phyloP scores from a whole-genome alignment of 805 yeast species.

The Pichia sporocuriosa region DNA sequence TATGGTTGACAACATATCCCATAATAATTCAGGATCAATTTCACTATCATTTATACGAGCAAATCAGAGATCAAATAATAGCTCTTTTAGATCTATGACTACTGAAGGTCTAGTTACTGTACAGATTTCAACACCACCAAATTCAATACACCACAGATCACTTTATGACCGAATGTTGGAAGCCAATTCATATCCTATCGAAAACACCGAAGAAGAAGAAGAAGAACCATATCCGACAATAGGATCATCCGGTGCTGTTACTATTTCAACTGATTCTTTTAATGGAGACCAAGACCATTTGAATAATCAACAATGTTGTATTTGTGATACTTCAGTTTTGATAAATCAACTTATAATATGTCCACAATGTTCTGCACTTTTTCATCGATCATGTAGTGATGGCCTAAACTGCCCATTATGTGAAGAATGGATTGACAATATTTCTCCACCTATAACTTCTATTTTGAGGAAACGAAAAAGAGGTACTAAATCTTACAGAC shows the following conservation, averaged over 20 bases:
- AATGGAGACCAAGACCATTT: slow-evolving; percentile 16
- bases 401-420: slow-evolving; percentile 32
- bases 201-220: slow-evolving; percentile 1
- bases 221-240: not conserved
- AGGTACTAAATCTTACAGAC: slow-evolving; percentile 8
- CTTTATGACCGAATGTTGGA: slow-evolving; percentile 1
- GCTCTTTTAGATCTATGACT: not conserved
- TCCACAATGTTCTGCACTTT: slow-evolving; percentile 28
- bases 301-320: slow-evolving; percentile 24
- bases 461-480: slow-evolving; percentile 4
- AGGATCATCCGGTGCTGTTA: not conserved
- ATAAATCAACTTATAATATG: slow-evolving; percentile 25
- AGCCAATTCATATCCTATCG: slow-evolving; percentile 3
- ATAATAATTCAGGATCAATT: too few species aligned
- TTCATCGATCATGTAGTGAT: slow-evolving; percentile 26
- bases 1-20: slow-evolving; percentile 3
- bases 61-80: slow-evolving; percentile 4
- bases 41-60: too few species aligned
- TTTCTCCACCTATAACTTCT: slow-evolving; percentile 10
- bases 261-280: not conserved
- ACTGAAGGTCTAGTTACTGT: slow-evolving; percentile 2
- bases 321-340: slow-evolving; percentile 25
- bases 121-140: not conserved
- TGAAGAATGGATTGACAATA: slow-evolving; percentile 26
- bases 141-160: not conserved